Percentiles rank a stretch among this genome's conserved stretches.
Evolutionary conservation across 345 rosid genomes (phyloP).

Genomic region (Pistacia atlantica): DNA sequence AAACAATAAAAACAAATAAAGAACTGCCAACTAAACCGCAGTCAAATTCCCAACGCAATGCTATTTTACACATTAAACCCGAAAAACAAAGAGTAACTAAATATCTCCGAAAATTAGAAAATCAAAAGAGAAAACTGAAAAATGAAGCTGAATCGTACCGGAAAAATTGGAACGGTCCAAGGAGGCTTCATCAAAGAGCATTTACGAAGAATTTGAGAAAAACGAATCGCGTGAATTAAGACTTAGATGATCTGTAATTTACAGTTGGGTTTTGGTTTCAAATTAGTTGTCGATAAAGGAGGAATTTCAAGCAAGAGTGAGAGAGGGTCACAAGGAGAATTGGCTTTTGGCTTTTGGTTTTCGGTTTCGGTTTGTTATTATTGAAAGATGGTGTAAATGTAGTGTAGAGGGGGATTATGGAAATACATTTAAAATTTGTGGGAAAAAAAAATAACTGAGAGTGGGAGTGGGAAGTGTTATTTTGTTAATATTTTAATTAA

Average conservation of each 20-base stretch:
- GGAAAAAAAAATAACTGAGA: slow-evolving; percentile 11
- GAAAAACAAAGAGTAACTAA: slow-evolving; percentile 18
- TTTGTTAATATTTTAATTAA: neutral
- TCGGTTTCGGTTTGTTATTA: neutral
- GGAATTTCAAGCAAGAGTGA: slow-evolving; percentile 22
- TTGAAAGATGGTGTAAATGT: slow-evolving; percentile 17
- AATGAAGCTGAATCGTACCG: slow-evolving; percentile 37
- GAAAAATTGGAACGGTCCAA: slow-evolving; percentile 36
- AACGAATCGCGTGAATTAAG: slow-evolving; percentile 17
- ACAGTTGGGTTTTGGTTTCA: slow-evolving; percentile 14
- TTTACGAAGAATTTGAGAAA: slow-evolving; percentile 18
- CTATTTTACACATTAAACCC: neutral
- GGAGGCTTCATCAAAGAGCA: slow-evolving; percentile 65
- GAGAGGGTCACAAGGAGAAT: neutral
- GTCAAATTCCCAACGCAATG: neutral
- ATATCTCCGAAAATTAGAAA: slow-evolving; percentile 31
- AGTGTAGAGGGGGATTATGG: slow-evolving; percentile 11
- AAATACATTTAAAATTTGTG: neutral
- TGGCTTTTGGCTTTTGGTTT: neutral
- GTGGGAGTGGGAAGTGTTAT: neutral
- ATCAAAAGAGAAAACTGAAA: slow-evolving; percentile 8
- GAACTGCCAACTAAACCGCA: neutral
- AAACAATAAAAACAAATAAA: slow-evolving; percentile 12
- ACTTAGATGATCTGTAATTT: slow-evolving; percentile 20
- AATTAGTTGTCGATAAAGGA: slow-evolving; percentile 1